Percentiles rank a stretch among this genome's conserved stretches.
Conservation (phyloP, 805 yeast genomes). For the Saccharomycodes ludwigii region DNA sequence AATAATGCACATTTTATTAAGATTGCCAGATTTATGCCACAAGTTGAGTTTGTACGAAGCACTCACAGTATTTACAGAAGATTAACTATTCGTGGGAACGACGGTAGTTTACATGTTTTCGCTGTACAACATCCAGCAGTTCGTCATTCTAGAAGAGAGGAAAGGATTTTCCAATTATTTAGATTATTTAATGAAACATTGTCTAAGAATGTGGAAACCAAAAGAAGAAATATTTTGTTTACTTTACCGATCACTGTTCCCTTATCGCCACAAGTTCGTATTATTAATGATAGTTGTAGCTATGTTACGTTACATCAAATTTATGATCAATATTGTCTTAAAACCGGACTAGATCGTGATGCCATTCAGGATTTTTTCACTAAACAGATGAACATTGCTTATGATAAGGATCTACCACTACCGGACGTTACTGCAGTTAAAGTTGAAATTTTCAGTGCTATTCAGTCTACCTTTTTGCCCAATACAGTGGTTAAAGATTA, state of each 20-base stretch:
- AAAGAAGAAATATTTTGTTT: slow-evolving; percentile 73
- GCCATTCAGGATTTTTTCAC: slow-evolving; percentile 81
- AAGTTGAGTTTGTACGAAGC: slow-evolving; percentile 79
- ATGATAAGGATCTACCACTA: slow-evolving; percentile 84
- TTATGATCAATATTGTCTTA: slow-evolving; percentile 77
- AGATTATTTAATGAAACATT: slow-evolving; percentile 77
- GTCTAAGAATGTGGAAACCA: slow-evolving; percentile 71
- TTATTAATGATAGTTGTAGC: slow-evolving; percentile 72
- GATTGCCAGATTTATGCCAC: slow-evolving; percentile 85
- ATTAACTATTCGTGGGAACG: slow-evolving; percentile 81
- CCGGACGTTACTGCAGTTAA: slow-evolving; percentile 84
- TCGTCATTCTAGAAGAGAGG: slow-evolving; percentile 93
- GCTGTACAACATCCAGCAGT: slow-evolving; percentile 98
- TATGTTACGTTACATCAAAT: slow-evolving; percentile 65
- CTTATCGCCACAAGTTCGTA: slow-evolving; percentile 84
- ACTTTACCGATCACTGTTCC: slow-evolving; percentile 90
- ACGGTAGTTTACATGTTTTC: slow-evolving; percentile 83
- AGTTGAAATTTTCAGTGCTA: slow-evolving; percentile 83
- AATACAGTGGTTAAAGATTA: slow-evolving; percentile 69
- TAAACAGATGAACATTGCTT: slow-evolving; percentile 81
- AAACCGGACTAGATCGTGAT: slow-evolving; percentile 64
- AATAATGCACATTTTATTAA: slow-evolving; percentile 83
- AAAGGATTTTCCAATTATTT: slow-evolving; percentile 82
- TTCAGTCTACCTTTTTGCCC: slow-evolving; percentile 81
- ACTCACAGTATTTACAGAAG: slow-evolving; percentile 85